Percentiles rank a stretch among this genome's conserved stretches.
Conservation (phyloP, 768 basidiomycete species). For the Amanita pallidorosea region DNA sequence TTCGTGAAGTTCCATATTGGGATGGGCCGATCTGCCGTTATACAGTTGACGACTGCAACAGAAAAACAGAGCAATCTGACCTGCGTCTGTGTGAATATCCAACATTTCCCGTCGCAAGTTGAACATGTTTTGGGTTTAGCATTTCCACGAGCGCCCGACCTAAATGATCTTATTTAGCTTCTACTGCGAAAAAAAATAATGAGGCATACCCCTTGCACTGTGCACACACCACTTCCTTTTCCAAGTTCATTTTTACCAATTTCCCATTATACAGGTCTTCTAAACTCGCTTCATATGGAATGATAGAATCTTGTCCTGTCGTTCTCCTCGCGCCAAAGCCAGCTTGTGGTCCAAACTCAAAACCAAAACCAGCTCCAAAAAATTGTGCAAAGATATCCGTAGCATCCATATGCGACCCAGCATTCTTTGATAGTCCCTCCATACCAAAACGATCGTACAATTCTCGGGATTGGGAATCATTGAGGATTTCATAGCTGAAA, state of each 20-base stretch:
- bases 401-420: conserved; percentile 43
- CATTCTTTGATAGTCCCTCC: conserved; percentile 47
- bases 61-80: conserved; percentile 11
- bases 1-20: conserved; percentile 39
- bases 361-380: conserved; percentile 53
- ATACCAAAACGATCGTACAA: conserved; percentile 69
- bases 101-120: conserved; percentile 79
- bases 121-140: conserved; percentile 81
- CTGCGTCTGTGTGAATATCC: conserved; percentile 49
- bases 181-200: not conserved
- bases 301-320: conserved; percentile 63
- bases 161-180: conserved; percentile 17
- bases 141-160: conserved; percentile 71
- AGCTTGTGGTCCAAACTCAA: conserved; percentile 51
- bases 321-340: conserved; percentile 31
- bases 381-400: conserved; percentile 70
- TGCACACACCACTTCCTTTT: conserved; percentile 72
- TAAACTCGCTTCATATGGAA: conserved; percentile 76
- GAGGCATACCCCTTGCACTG: conserved; percentile 67
- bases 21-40: conserved; percentile 29
- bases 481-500: conserved; percentile 72
- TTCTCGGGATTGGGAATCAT: conserved; percentile 55
- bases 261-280: conserved; percentile 94
- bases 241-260: conserved; percentile 79
- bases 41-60: not conserved